Conservation (phyloP, 106 monocot genomes). For the Hemerocallis citrina region DNA sequence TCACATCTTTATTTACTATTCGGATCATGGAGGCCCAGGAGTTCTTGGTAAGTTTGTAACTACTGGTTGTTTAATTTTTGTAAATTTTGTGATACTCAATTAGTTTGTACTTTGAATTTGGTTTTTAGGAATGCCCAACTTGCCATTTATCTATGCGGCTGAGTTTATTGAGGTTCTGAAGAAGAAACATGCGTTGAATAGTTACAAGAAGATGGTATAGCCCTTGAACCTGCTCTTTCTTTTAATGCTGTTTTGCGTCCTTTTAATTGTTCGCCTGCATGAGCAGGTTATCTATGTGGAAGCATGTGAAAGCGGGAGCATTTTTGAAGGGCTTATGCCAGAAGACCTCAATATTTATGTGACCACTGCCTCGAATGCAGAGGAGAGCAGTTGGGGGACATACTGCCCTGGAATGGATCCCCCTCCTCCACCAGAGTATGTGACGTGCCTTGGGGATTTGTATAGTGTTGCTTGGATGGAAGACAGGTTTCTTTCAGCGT, state of each 20-base stretch:
- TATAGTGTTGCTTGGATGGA: slow-evolving; percentile 97
- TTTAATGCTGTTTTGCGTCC: background rate
- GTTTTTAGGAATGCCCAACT: slow-evolving; percentile 74
- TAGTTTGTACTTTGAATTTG: too few relatives aligned
- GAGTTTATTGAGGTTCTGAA: slow-evolving; percentile 74
- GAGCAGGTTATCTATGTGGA: slow-evolving; percentile 87
- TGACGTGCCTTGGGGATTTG: slow-evolving; percentile 80
- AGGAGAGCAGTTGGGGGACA: slow-evolving; percentile 81
- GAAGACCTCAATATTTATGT: slow-evolving; percentile 77
- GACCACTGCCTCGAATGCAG: slow-evolving; percentile 84
- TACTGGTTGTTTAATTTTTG: background rate
- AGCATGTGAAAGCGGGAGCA: slow-evolving; percentile 91
- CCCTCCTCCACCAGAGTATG: slow-evolving; percentile 51
- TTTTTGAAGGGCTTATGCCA: slow-evolving; percentile 81
- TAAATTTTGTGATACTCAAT: too few relatives aligned
- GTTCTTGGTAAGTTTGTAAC: slow-evolving; percentile 49
- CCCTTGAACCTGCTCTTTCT: background rate
- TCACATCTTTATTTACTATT: slow-evolving; percentile 76
- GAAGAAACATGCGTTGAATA: slow-evolving; percentile 62
- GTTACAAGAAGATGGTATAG: slow-evolving; percentile 81
- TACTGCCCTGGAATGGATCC: slow-evolving; percentile 80
- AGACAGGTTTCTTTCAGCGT: slow-evolving; percentile 64
- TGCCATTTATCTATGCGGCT: slow-evolving; percentile 51
- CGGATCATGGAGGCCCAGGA: slow-evolving; percentile 92
- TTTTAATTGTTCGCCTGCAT: background rate